Conservation (phyloP, 208 protist genomes). For the Trypanosoma mega region DNA sequence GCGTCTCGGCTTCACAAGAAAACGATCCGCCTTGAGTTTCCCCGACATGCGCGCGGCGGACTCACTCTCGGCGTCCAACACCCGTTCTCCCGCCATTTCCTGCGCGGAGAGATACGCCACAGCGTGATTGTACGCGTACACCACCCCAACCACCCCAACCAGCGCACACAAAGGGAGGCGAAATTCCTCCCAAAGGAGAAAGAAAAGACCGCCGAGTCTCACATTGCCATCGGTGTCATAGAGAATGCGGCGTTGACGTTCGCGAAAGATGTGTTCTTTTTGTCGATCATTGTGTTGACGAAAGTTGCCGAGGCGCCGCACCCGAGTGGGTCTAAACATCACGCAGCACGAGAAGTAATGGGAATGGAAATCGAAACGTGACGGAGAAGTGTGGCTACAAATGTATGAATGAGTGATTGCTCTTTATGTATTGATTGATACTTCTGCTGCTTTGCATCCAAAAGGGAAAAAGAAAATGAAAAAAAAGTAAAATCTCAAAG, state of each 20-base stretch:
- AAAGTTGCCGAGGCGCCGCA: constrained; percentile 32
- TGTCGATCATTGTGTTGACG: constrained; percentile 56
- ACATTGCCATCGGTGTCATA: constrained; percentile 67
- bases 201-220: constrained; percentile 35
- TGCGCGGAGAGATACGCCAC: constrained; percentile 41
- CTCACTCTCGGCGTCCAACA: constrained; percentile 50
- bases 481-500: too few relatives aligned
- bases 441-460: too few relatives aligned
- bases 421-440: too few relatives aligned
- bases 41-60: constrained; percentile 41
- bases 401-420: too few relatives aligned
- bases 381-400: neutral
- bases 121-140: constrained; percentile 55
- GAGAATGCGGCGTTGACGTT: constrained; percentile 51
- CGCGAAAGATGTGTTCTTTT: constrained; percentile 49
- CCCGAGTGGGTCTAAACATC: constrained; percentile 51
- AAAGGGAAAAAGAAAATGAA: too few relatives aligned
- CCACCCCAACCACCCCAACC: constrained; percentile 24
- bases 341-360: neutral
- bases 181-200: constrained; percentile 67
- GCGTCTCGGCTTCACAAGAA: constrained; percentile 61
- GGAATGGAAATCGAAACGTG: neutral
- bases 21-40: constrained; percentile 64
- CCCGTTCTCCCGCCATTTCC: constrained; percentile 32
- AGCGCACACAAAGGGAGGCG: constrained; percentile 34